A percentile compares a stretch with the other conserved stretches of the same genome.
Evolutionary conservation across 495 filamentous ascomycete genomes (phyloP).

Genomic region (Penicillium coffeae): DNA sequence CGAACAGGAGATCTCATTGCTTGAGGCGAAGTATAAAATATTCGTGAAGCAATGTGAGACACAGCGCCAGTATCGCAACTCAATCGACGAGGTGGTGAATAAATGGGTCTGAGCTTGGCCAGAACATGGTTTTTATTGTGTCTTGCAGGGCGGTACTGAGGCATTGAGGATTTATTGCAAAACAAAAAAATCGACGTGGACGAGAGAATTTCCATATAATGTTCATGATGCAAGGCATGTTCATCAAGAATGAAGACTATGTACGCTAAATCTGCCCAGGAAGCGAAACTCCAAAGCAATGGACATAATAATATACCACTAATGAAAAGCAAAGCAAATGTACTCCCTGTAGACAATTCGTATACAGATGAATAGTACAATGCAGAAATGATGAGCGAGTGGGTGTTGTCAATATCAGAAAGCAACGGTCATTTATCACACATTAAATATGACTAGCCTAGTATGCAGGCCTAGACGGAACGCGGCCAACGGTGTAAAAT

Average conservation of each 20-base stretch:
- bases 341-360: too few relatives aligned
- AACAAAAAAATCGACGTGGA: too few relatives aligned
- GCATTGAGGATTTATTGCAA: too few relatives aligned
- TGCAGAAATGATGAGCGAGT: background rate
- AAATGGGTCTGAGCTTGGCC: slow-evolving; percentile 27
- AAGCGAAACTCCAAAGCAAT: too few relatives aligned
- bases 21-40: slow-evolving; percentile 77
- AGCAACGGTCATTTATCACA: background rate
- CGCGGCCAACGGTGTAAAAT: slow-evolving; percentile 40
- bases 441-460: slow-evolving; percentile 4
- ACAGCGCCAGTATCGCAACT: slow-evolving; percentile 56
- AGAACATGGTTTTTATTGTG: too few relatives aligned
- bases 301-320: too few relatives aligned
- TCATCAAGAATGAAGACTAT: too few relatives aligned
- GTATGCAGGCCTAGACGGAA: slow-evolving; percentile 30
- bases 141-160: too few relatives aligned
- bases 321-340: too few relatives aligned
- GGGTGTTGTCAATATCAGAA: background rate
- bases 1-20: slow-evolving; percentile 67
- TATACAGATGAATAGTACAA: background rate
- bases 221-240: too few relatives aligned
- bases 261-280: too few relatives aligned
- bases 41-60: slow-evolving; percentile 63
- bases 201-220: too few relatives aligned
- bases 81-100: slow-evolving; percentile 59